phyloP scores from a whole-genome alignment of 176 grass and related monocot species.

The Carex myosuroides region DNA sequence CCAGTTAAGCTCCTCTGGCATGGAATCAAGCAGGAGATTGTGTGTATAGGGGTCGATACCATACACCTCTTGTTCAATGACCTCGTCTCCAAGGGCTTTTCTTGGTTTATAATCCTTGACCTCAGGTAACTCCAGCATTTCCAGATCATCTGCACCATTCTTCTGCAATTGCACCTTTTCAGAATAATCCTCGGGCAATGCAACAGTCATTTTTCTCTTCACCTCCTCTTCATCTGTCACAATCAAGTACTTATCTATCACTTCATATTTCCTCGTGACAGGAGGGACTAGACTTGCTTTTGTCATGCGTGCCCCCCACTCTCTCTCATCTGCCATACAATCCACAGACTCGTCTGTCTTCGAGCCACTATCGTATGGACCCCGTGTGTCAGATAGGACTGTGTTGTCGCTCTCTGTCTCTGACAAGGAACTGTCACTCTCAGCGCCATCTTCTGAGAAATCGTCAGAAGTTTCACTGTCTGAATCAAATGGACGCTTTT shows the following conservation, averaged over 20 bases:
- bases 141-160: constrained; percentile 71
- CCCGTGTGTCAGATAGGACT: constrained; percentile 59
- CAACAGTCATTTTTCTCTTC: constrained; percentile 74
- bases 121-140: constrained; percentile 63
- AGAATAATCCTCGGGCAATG: constrained; percentile 90
- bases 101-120: constrained; percentile 97
- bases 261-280: constrained; percentile 95
- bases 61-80: constrained; percentile 98
- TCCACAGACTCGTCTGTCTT: constrained; percentile 56
- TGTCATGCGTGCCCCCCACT: constrained; percentile 98
- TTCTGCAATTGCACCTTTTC: constrained; percentile 91
- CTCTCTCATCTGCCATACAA: constrained; percentile 60
- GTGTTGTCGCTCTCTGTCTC: constrained; percentile 88
- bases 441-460: constrained; percentile 81
- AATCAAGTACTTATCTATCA: constrained; percentile 90
- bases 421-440: constrained; percentile 69
- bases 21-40: constrained; percentile 85
- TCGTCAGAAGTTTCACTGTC: constrained; percentile 94
- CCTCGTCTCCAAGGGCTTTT: constrained; percentile 70
- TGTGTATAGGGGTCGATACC: constrained; percentile 99
- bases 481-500: constrained; percentile 74
- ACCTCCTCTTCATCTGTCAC: constrained; percentile 93
- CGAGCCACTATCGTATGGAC: constrained; percentile 45
- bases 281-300: constrained; percentile 97
- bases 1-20: constrained; percentile 69